These are phyloP conservation scores for Tolypocladium tropicale DNA, from an alignment of 2,329 filamentous ascomycete genomes.

Conservation along the genomic window DNA sequence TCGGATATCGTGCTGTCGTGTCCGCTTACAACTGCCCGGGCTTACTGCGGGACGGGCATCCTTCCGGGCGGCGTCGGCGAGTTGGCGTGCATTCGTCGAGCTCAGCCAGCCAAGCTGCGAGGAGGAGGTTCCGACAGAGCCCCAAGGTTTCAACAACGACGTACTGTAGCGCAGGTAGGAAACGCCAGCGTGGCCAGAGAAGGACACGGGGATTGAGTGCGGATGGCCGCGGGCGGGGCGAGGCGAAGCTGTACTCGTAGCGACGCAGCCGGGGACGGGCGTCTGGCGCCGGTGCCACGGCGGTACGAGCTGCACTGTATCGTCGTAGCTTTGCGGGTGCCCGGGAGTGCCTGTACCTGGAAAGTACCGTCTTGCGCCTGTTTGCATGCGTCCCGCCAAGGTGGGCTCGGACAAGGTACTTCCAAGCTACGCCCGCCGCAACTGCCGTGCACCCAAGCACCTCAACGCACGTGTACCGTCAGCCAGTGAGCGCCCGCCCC, in stretches of 20 bases:
- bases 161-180: not conserved
- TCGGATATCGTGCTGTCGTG: not conserved
- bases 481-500: not conserved
- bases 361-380: not conserved
- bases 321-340: no score
- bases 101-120: not conserved
- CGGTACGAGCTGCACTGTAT: no score
- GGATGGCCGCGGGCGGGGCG: not conserved
- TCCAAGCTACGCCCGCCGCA: not conserved
- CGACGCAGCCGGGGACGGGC: no score
- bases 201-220: not conserved
- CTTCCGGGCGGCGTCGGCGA: not conserved
- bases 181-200: not conserved
- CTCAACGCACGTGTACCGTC: no score
- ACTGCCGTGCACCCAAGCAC: no score
- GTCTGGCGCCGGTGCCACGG: no score
- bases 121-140: not conserved
- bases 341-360: not conserved
- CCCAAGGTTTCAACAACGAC: not conserved
- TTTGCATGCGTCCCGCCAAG: not conserved
- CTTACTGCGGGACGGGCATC: not conserved
- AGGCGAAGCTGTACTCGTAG: no score
- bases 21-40: no score
- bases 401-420: no score
- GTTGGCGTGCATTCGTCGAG: not conserved